A percentile compares a stretch with the other conserved stretches of the same genome.
Evolutionary conservation across 805 yeast species (phyloP).

Genomic region (Pichia heedii): DNA sequence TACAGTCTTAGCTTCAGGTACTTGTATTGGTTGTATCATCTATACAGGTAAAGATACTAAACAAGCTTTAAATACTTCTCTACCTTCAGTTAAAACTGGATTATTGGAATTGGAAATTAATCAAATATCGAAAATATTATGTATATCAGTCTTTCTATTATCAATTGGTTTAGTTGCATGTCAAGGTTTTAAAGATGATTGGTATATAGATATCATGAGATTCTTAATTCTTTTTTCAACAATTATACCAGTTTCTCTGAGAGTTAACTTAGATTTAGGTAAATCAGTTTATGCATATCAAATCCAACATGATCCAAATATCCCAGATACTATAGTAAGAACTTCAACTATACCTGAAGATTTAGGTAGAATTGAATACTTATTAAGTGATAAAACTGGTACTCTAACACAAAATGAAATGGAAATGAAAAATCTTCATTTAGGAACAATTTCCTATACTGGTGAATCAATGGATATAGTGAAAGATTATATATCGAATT

Average conservation of each 20-base stretch:
- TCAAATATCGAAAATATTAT: conserved; percentile 74
- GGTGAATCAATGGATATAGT: conserved; percentile 91
- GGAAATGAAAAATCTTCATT: conserved; percentile 88
- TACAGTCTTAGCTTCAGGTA: conserved; percentile 91
- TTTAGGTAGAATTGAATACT: conserved; percentile 88
- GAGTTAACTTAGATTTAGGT: conserved; percentile 92
- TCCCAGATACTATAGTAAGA: conserved; percentile 84
- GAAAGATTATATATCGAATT: conserved; percentile 44
- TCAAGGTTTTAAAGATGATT: conserved; percentile 60
- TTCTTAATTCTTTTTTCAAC: conserved; percentile 88
- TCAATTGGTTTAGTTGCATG: conserved; percentile 71
- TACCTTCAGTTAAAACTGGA: conserved; percentile 81
- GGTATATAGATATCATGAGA: conserved; percentile 90
- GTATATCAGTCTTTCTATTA: conserved; percentile 74
- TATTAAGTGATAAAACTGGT: conserved; percentile 92
- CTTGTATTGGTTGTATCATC: conserved; percentile 77
- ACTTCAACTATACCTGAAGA: conserved; percentile 98
- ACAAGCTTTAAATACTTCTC: conserved; percentile 88
- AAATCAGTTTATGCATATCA: conserved; percentile 94
- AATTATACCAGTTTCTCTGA: conserved; percentile 88
- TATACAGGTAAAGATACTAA: conserved; percentile 93
- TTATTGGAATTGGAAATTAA: conserved; percentile 87
- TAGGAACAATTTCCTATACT: conserved; percentile 88
- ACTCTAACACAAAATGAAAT: conserved; percentile 96
- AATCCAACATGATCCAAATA: conserved; percentile 77